Base-by-base conservation (phyloP, 768 basidiomycete species). In the Russula sp. region DNA sequence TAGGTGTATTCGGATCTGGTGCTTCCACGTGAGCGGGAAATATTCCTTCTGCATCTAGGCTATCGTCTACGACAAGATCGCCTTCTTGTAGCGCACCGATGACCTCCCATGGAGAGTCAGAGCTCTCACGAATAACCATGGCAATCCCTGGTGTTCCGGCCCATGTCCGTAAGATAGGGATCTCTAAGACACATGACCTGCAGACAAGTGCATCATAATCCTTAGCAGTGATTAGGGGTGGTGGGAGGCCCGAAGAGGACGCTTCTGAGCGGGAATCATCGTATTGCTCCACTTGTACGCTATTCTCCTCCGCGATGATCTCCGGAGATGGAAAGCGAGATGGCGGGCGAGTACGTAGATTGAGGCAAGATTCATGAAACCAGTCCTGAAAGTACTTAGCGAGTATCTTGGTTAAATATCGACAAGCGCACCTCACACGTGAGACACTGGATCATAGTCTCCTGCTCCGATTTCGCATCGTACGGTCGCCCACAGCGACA, bases 331-430 rank as follows among this genome's bases (percentile, higher is more conserved):
- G 63, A 51, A 74, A 78, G 59, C 81, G 77, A 9, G 79, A 79
- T 7, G 73, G 65, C 9, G 87, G 88, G 22, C 80, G 80, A 70
- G 86, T 82, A 62, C 89, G 81, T 46, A 93, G 78, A 72, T 90
- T 87, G 66, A 91, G 83, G 68, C 91, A 93, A 11, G 89, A 92
- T 75, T 93, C 91, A 67, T 93, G 91, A 72, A 85, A 93, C 91
- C 91, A 93, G 69, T 93, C 90, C 90, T 92, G n/a, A 35, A 39
- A 7, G 38, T 22, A 16, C 36, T 35, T 14, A 43, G 65, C 42
- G 49, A 63, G 43, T 58, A 18, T 29, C 32, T 32, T 35, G 66
- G n/a, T 32, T 52, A 41, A 60, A 22, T 29, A 7, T 55, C 42
- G 41, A 35, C 36, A 38, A 51, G 7, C 82, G 69, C 65, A 92